These are phyloP conservation scores for Xylariaceae sp. DNA, from an alignment of 2,329 filamentous ascomycete genomes.

Conservation along the genomic window DNA sequence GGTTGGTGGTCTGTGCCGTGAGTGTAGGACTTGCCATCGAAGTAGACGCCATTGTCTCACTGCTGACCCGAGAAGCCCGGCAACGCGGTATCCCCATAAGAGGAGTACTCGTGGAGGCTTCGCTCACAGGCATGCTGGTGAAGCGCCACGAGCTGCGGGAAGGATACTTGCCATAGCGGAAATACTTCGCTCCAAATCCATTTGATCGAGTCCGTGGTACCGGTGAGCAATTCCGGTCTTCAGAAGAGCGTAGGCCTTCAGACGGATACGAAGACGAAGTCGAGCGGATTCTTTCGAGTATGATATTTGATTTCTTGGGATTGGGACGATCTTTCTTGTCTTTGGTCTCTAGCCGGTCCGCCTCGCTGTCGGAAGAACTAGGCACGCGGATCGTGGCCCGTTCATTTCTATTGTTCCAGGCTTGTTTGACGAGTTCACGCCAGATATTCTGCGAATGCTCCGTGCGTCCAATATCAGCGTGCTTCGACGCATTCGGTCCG, in stretches of 20 bases:
- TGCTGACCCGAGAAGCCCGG: background rate
- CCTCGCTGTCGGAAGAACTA: constrained; percentile 7
- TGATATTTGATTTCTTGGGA: background rate
- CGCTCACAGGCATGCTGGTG: background rate
- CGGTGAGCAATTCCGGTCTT: constrained; percentile 4
- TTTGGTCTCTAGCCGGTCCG: background rate
- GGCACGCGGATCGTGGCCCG: constrained; percentile 8
- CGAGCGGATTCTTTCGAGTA: constrained; percentile 4
- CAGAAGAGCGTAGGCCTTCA: constrained; percentile 20
- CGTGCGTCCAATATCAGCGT: background rate
- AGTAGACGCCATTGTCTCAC: background rate
- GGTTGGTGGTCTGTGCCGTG: background rate
- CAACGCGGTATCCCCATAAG: background rate
- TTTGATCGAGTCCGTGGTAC: background rate
- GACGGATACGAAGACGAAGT: constrained; percentile 21
- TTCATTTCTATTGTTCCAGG: background rate
- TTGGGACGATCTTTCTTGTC: background rate
- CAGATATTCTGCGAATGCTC: background rate
- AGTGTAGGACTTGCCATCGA: background rate
- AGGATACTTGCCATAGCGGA: constrained; percentile 10
- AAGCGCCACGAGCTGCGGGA: constrained; percentile 6
- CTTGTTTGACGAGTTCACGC: background rate
- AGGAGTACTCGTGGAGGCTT: background rate
- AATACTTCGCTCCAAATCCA: constrained; percentile 12
- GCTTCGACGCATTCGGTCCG: background rate